phyloP scores from a whole-genome alignment of 306 rosid genomes.

The Alnus rubra region DNA sequence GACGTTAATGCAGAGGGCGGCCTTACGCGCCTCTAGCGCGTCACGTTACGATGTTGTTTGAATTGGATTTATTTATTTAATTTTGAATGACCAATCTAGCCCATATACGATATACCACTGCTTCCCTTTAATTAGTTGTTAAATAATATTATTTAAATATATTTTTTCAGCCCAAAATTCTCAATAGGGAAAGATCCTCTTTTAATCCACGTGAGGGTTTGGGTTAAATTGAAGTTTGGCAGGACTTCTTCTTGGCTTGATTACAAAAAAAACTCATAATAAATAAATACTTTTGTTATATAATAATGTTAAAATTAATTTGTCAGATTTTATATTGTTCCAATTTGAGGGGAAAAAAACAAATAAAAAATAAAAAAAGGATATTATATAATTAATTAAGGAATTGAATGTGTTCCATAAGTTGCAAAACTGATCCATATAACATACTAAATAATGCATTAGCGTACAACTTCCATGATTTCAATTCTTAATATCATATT shows the following conservation, averaged over 20 bases:
- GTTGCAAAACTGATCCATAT: no score
- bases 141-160: background rate
- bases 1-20: background rate
- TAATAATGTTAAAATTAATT: no score
- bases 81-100: slow-evolving; percentile 24
- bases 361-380: no score
- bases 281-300: no score
- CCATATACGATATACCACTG: background rate
- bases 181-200: slow-evolving; percentile 9
- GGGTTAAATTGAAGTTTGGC: background rate
- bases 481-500: no score
- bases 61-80: background rate
- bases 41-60: slow-evolving; percentile 15
- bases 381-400: no score
- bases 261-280: no score
- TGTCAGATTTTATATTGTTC: no score
- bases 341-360: no score
- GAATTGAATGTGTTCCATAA: no score
- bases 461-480: no score
- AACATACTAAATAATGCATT: no score
- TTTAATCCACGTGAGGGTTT: slow-evolving; percentile 30
- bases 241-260: background rate
- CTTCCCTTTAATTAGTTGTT: background rate
- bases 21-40: slow-evolving; percentile 32
- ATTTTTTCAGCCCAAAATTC: background rate